These are phyloP conservation scores for Tetrapisispora nanseiensis DNA, from an alignment of 805 yeast species.

Conservation along the genomic window DNA sequence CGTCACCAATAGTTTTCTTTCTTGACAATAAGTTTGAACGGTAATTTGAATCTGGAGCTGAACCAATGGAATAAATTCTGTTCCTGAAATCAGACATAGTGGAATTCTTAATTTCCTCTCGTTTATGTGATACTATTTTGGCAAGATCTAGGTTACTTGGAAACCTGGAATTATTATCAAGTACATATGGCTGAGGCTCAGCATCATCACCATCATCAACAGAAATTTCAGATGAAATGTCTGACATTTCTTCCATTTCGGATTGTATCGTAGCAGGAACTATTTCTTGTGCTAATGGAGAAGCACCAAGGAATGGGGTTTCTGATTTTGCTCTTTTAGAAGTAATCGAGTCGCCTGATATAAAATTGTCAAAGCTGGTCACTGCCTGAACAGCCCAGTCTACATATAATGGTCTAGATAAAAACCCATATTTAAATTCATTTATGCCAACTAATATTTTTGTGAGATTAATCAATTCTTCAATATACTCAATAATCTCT, in stretches of 20 bases:
- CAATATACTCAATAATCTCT: constrained; percentile 41
- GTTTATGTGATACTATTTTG: constrained; percentile 23
- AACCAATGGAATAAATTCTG: constrained; percentile 31
- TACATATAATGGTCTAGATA: constrained; percentile 37
- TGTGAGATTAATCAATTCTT: constrained; percentile 35
- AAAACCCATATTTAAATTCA: constrained; percentile 42
- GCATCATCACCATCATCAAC: not conserved
- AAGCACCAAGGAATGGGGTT: constrained; percentile 4
- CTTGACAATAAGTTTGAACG: constrained; percentile 7
- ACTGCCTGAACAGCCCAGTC: constrained; percentile 36
- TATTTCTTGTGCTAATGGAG: constrained; percentile 8
- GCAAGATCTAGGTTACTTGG: constrained; percentile 13
- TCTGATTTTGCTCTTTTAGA: constrained; percentile 1
- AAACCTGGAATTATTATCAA: not conserved
- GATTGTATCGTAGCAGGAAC: constrained; percentile 5
- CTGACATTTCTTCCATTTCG: not conserved
- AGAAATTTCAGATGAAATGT: not conserved
- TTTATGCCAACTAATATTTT: constrained; percentile 39
- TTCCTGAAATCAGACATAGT: constrained; percentile 27
- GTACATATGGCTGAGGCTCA: constrained; percentile 9
- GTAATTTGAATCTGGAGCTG: constrained; percentile 4
- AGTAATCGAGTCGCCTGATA: not conserved
- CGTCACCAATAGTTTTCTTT: constrained; percentile 12
- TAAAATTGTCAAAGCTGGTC: constrained; percentile 25
- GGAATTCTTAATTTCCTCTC: constrained; percentile 8